Evolutionary conservation across 305 asterid genomes (phyloP).

Genomic region (Plantago rigida): DNA sequence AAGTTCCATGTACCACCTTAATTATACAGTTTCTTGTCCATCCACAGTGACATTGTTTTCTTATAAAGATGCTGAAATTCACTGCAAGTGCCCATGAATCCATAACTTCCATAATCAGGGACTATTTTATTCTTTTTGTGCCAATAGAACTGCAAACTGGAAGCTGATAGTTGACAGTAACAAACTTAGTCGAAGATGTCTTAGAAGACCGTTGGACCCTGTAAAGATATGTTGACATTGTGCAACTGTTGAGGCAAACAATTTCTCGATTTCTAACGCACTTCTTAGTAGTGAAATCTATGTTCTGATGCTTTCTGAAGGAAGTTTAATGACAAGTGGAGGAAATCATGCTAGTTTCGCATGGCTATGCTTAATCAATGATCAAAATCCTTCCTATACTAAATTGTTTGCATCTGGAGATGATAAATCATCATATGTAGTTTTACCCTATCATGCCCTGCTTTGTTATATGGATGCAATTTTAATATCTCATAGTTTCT

Average conservation of each 20-base stretch:
- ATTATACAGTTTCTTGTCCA: background rate
- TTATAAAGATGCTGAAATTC: background rate
- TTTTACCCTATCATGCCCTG: background rate
- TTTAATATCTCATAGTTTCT: conserved; percentile 20
- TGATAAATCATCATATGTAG: background rate
- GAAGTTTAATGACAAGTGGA: background rate
- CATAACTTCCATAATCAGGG: background rate
- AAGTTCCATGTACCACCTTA: conserved; percentile 11
- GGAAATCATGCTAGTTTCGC: background rate
- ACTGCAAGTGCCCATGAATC: background rate
- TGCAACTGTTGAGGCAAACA: background rate
- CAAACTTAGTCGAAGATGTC: background rate
- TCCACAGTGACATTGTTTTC: conserved; percentile 4
- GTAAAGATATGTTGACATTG: too few relatives aligned
- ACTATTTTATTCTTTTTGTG: background rate
- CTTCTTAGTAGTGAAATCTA: background rate
- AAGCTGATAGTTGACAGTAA: conserved; percentile 5
- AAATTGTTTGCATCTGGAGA: too few relatives aligned
- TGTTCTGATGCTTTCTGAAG: too few relatives aligned
- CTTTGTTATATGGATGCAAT: conserved; percentile 11
- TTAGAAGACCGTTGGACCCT: too few relatives aligned
- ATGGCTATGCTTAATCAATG: background rate
- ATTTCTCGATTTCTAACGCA: background rate
- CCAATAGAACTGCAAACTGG: background rate
- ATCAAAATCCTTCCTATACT: background rate